Evolutionary conservation across 164 flowering plant genomes (phyloP), one percentile per base, ranked within the genome.

Genomic region (Sextonia rubra): DNA sequence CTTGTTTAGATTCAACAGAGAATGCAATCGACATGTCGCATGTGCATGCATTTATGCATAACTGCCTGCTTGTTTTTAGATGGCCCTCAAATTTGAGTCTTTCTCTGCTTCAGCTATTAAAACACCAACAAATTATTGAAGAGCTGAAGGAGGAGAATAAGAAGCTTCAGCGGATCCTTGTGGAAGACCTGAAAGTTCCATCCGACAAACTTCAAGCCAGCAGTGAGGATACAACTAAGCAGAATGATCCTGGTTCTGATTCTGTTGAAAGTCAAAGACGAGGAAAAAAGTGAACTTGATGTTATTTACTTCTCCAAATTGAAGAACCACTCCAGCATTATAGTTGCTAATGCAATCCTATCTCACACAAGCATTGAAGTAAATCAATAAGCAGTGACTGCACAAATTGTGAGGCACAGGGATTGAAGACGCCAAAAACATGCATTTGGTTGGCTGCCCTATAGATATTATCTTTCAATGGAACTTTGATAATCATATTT

Each of bases 261-360:
- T 95, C 96, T 79, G 90, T 90, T 60, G 90, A 93, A 68, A 90
- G 99, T 76, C 89, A 94, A 44, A 87, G 94, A 79, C 87, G 83
- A 81, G 87, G 77, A 68, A 85, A 92, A 69, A 90, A 74, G 64
- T 65, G 68, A 65, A 47, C 26, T 12, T n/a, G 72, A 56, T 60
- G 23, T 30, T 18, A 8, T 23, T 7, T 12, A 3, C 49, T 66
- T 14, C 20, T 52, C 44, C 44, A 37, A 37, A 9, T 37, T 9
- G 18, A 69, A 1, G 3, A 30, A 22, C 69, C 26, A 44, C 52
- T n/a, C 55, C 49, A 66, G 26, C 6, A 37, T 44, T 66, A 3
- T 9, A 66, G 69, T 37, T 20, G 18, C 44, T 14, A 29, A 26
- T 32, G 20, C 17, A 27, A 25, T 61, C 20, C 47, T 26, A 64